Base-by-base conservation (phyloP, 768 basidiomycete species). In the Stropharia rugosoannulata region DNA sequence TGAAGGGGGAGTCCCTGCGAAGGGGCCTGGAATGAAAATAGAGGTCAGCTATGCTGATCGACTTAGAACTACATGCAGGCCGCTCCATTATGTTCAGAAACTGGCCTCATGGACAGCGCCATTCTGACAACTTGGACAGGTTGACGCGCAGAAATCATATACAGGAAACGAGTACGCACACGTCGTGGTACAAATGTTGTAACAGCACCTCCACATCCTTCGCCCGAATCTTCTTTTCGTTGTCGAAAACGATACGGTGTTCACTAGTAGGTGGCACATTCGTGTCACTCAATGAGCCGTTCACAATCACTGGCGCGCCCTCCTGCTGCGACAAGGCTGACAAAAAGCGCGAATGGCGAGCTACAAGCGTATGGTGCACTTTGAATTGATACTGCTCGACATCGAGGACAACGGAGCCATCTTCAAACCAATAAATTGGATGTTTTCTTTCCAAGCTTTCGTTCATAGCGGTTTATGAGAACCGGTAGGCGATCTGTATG, bases 121-220 rank as follows among this genome's bases (percentile, higher is more conserved):
- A n/a, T 13, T 18, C 32, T 7, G 11, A 11, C 32, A n/a, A 10
- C 15, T 50, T 37, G 18, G 25, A 38, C 37, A 42, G 22, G 38
- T 51, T 51, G 38, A 51, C 16, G 50, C 25, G 19, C 39, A 38
- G 40, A 38, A 15, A 25, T n/a, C 8, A 42, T 51, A 6, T 9
- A 22, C 13, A 13, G 22, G 15, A 45, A 46, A 12, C 19, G 16
- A 45, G 13, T 36, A 80, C 85, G 76, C 69, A 89, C 89, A 67
- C 67, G 63, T 89, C 83, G 63, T 87, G 83, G 64, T 90, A 89
- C 29, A 90, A 63, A 68, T 87, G 80, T 55, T 77, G 76, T n/a
- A 90, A 69, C 46, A 90, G 66, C 1, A 72, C 74, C 46, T 80
- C 79, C 5, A 87, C 75, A 64, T 89, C 87, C 41, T 67, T 63